Base-by-base conservation (phyloP, 768 basidiomycete genomes). In the Suillus weaverae region DNA sequence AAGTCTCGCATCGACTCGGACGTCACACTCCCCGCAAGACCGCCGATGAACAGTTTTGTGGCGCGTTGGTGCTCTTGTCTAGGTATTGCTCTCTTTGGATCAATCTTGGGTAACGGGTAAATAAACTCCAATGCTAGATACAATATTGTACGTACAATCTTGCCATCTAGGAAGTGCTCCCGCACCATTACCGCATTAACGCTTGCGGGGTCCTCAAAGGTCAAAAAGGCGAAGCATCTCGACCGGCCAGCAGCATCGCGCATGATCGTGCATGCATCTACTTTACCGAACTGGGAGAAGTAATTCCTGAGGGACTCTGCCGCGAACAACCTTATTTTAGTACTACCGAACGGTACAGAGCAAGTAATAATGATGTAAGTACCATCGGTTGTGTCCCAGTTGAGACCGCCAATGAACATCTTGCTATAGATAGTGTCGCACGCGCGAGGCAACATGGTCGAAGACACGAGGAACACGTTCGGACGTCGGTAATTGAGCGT, bases 311-410 rank as follows among this genome's bases (percentile, higher is more conserved):
- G 84, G 63, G 84, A 84, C 64, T 93, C 92, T 92, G 79, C 70
- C 70, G 78, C 68, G 68, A 72, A 68, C 38, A 66, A 66, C 60
- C 71, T 66, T 75, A 70, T 70, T 72, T 81, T 74, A 84, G 78
- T 77, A 81, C 81, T 82, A 82, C 79, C 73, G 79, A 68, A 71
- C 69, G 70, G 68, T 66, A 70, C 64, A 71, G 62, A 74, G 66
- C 77, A 71, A 77, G 70, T 75, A 77, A 72, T 78, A 79, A 77
- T 69, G 71, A 75, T 73, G 63, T 68, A 80, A 74, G 79, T 86
- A 99, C 97, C 97, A 85, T 99, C 97, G 76, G 94, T 97, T 72
- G 97, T 99, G 80, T 99, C 97, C 97, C 97, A 99, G 81, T 99
- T 97, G 69, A 99, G 84, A 69, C 97, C 97, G 68, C 97, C 97